Conservation (phyloP, 129 eudicot species). For the Logfia minima region DNA sequence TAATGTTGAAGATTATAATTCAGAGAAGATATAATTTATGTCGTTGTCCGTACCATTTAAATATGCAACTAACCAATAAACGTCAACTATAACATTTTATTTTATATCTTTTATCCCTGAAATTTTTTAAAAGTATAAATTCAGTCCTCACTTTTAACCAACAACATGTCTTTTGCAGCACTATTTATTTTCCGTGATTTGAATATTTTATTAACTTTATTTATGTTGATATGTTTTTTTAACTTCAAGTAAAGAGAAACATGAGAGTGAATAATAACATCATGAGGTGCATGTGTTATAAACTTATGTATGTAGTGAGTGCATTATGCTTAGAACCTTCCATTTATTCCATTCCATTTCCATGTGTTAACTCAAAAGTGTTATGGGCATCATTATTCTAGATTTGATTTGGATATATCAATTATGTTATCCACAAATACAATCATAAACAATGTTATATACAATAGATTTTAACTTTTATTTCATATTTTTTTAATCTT, state of each 20-base stretch:
- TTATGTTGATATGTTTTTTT: background rate
- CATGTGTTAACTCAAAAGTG: conserved; percentile 27
- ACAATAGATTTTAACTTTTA: background rate
- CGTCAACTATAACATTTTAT: too few species aligned
- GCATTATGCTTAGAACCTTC: conserved; percentile 28
- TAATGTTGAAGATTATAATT: too few species aligned
- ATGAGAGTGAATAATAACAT: conserved; percentile 35
- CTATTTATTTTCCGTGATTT: too few species aligned
- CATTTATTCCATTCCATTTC: conserved; percentile 26
- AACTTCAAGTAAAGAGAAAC: background rate
- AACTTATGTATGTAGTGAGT: conserved; percentile 31
- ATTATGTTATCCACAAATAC: conserved; percentile 19
- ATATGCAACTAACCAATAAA: too few species aligned
- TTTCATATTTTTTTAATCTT: background rate
- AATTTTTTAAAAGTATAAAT: too few species aligned
- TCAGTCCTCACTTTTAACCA: too few species aligned
- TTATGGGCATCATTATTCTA: conserved; percentile 33
- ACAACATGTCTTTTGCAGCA: too few species aligned
- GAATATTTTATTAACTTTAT: too few species aligned
- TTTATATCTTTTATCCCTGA: too few species aligned
- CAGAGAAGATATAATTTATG: too few species aligned
- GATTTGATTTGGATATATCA: conserved; percentile 37
- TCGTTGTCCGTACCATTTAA: too few species aligned
- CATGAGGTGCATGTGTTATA: conserved; percentile 39
- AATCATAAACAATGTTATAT: background rate